Conservation (phyloP, 768 basidiomycete species). For the Mycena rebaudengoi region DNA sequence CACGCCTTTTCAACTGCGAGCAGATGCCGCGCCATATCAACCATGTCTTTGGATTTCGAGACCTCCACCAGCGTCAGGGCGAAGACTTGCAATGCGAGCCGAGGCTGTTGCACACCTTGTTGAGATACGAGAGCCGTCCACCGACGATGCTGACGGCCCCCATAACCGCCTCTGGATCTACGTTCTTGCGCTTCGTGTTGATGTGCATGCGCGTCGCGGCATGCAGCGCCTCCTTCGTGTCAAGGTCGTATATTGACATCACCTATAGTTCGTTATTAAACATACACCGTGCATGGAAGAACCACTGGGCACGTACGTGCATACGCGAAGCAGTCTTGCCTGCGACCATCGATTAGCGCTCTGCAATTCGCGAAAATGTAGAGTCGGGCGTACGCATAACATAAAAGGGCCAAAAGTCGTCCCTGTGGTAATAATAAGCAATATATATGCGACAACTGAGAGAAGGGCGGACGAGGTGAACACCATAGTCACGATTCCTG, state of each 20-base stretch:
- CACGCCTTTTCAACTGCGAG: conserved; percentile 80
- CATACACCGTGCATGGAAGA: not conserved
- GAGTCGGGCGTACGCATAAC: conserved; percentile 60
- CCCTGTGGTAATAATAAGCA: conserved; percentile 52
- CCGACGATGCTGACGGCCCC: conserved; percentile 72
- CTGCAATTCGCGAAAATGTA: conserved; percentile 1
- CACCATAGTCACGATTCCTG: conserved; percentile 81
- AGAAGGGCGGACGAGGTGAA: conserved; percentile 69
- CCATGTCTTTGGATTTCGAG: conserved; percentile 67
- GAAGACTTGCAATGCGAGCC: too few species aligned
- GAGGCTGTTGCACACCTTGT: conserved; percentile 60
- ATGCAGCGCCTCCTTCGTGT: conserved; percentile 61
- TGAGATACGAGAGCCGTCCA: conserved; percentile 82
- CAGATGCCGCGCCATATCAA: conserved; percentile 69
- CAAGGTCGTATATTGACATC: conserved; percentile 77
- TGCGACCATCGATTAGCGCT: conserved; percentile 36
- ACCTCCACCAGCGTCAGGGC: conserved; percentile 52
- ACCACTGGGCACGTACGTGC: conserved; percentile 54
- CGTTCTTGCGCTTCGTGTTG: conserved; percentile 37
- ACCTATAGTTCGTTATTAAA: conserved; percentile 47
- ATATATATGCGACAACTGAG: not conserved
- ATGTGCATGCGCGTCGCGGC: conserved; percentile 64
- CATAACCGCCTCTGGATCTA: conserved; percentile 17
- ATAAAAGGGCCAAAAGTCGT: conserved; percentile 86
- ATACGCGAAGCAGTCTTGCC: conserved; percentile 78